phyloP scores from a whole-genome alignment of 306 rosid genomes.

The Vigna unguiculata region DNA sequence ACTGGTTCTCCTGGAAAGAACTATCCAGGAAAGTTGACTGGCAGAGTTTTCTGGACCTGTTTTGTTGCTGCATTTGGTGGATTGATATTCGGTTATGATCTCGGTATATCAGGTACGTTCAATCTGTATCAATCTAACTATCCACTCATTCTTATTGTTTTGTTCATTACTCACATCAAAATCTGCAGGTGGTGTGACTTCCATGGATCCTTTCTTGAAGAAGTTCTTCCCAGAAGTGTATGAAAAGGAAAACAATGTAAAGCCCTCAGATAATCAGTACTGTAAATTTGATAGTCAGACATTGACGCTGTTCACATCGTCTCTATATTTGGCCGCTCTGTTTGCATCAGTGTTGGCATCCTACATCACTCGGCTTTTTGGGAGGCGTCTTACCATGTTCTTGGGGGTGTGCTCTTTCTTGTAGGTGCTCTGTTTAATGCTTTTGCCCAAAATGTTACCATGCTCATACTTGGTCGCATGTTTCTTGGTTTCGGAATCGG shows the following conservation, averaged over 20 bases:
- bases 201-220: neutral
- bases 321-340: neutral
- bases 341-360: neutral
- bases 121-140: no score
- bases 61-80: no score
- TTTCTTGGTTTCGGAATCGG: neutral
- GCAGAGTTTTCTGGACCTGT: no score
- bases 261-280: neutral
- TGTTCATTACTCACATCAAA: no score
- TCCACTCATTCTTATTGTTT: no score
- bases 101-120: no score
- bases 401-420: neutral
- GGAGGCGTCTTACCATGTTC: neutral
- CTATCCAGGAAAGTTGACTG: no score
- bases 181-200: neutral
- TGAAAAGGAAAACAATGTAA: neutral
- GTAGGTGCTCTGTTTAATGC: neutral
- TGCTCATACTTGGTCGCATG: conserved; percentile 7
- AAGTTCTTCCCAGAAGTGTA: neutral
- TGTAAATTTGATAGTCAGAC: neutral
- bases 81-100: no score
- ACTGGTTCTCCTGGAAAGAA: no score
- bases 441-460: neutral
- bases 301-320: neutral
- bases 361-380: neutral